Evolutionary conservation across 2,329 filamentous ascomycete genomes (phyloP).

Genomic region (Exophiala aquamarina): DNA sequence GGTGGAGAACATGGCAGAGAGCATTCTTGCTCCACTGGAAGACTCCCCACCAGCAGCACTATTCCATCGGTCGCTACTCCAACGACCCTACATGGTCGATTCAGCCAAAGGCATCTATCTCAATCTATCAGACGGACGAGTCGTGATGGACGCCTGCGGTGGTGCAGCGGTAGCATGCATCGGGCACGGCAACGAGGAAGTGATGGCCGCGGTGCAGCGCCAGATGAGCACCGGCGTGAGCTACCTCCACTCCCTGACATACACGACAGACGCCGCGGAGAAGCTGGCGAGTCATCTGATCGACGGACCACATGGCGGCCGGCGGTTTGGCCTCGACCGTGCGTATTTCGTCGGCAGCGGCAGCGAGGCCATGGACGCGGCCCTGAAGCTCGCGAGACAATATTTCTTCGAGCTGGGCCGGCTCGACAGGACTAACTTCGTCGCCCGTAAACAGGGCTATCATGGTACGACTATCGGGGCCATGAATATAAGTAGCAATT

Average conservation of each 20-base stretch:
- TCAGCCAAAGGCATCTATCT: slow-evolving; percentile 53
- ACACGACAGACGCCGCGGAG: slow-evolving; percentile 54
- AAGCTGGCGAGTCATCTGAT: slow-evolving; percentile 53
- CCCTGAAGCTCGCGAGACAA: slow-evolving; percentile 66
- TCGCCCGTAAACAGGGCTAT: slow-evolving; percentile 65
- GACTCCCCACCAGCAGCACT: too few relatives aligned
- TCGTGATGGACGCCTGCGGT: slow-evolving; percentile 69
- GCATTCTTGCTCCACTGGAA: too few relatives aligned
- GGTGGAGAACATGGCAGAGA: too few relatives aligned
- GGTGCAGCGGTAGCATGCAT: slow-evolving; percentile 71
- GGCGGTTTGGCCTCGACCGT: background rate
- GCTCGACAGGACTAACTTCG: slow-evolving; percentile 60
- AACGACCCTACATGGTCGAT: slow-evolving; percentile 33
- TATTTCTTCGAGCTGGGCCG: slow-evolving; percentile 61
- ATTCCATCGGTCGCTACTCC: too few relatives aligned
- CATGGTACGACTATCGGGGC: slow-evolving; percentile 71
- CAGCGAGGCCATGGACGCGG: slow-evolving; percentile 65
- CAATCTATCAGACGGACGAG: slow-evolving; percentile 53
- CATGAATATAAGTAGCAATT: slow-evolving; percentile 64
- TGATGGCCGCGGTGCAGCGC: slow-evolving; percentile 58
- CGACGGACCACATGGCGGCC: slow-evolving; percentile 46
- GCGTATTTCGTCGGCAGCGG: slow-evolving; percentile 3
- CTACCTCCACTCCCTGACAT: slow-evolving; percentile 62
- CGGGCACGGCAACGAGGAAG: slow-evolving; percentile 63
- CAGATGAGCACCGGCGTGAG: slow-evolving; percentile 58